Base-by-base conservation (phyloP, 2,329 filamentous ascomycete genomes). In the Aureobasidium sp. region DNA sequence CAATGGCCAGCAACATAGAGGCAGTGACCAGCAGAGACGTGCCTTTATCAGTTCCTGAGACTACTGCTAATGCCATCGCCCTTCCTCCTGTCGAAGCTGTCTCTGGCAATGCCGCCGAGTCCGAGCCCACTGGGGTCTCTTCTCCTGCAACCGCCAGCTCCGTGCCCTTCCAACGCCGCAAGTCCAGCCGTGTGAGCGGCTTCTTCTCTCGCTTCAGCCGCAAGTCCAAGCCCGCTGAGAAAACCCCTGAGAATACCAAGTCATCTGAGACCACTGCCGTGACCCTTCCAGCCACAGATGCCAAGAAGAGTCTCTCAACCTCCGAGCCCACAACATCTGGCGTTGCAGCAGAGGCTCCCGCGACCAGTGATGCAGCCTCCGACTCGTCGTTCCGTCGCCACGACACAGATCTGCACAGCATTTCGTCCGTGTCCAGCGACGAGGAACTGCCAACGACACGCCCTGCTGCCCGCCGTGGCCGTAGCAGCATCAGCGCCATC, bases 211-310 rank as follows among this genome's bases (percentile, higher is more conserved):
- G 74, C 36, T 62, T 77, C 61, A 76, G 73, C 62, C 73, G 74
- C 30, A 72, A 71, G 25, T 73, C 73, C 13, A 74, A 72, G 65
- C 71, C 71, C 48, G 49, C 36, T 6, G 59, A 49, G 27, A 63
- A 52, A 37, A 62, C 13, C 15, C 61, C 53, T n/a, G 27, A 42
- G n/a, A 42, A 34, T 6, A 3, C 9, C 32, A 34, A 44, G 25
- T 5, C 41, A 11, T 25, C 41, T 5, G 21, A 48, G 29, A 68
- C 16, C 69, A 74, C 52, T 73, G 71, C 61, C 71, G 75, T 29
- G 3, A 83, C 84, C 64, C 69, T 83, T 15, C 82, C 82, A 15
- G 81, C 82, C 6, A 78, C 77, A 0, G 75, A 78, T 11, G 71
- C 82, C 6, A 76, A 75, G 21, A 83, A 79, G 63, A 75, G 75